Evolutionary conservation across 73 alveolate species (phyloP).

Genomic region (Paramecium pentaurelia): DNA sequence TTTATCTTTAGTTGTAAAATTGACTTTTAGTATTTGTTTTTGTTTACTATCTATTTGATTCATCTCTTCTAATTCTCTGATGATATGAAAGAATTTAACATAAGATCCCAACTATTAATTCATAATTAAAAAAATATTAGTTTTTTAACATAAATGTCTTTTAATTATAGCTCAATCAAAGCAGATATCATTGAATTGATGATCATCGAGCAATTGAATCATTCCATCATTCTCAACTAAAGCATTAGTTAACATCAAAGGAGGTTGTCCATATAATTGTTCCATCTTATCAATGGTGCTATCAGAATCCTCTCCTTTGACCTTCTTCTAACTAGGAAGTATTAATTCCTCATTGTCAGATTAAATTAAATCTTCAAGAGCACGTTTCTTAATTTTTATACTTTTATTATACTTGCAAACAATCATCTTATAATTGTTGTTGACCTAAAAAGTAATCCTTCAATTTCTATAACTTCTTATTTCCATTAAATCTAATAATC

Average conservation of each 20-base stretch:
- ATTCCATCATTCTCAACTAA: not conserved
- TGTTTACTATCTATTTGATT: not conserved
- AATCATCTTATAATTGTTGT: not conserved
- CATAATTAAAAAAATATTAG: not conserved
- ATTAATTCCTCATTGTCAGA: not conserved
- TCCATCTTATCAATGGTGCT: not conserved
- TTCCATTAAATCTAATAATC: not conserved
- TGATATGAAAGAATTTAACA: conserved; percentile 28
- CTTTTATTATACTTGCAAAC: not conserved
- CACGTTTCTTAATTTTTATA: not conserved
- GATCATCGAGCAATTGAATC: not conserved
- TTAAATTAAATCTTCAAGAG: not conserved
- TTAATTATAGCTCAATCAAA: not conserved
- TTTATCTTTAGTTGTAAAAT: conserved; percentile 33
- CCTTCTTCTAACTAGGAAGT: not conserved
- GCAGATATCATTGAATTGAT: not conserved
- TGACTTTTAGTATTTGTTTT: not conserved
- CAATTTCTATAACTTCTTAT: not conserved
- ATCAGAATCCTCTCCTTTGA: conserved; percentile 14
- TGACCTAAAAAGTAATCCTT: not conserved
- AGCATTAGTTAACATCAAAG: not conserved
- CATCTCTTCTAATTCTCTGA: not conserved
- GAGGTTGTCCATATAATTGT: not conserved
- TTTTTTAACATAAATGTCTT: not conserved
- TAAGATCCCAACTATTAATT: conserved; percentile 39